Base-by-base conservation (phyloP, 202 grass and related monocot species). In the Eragrostis tef region DNA sequence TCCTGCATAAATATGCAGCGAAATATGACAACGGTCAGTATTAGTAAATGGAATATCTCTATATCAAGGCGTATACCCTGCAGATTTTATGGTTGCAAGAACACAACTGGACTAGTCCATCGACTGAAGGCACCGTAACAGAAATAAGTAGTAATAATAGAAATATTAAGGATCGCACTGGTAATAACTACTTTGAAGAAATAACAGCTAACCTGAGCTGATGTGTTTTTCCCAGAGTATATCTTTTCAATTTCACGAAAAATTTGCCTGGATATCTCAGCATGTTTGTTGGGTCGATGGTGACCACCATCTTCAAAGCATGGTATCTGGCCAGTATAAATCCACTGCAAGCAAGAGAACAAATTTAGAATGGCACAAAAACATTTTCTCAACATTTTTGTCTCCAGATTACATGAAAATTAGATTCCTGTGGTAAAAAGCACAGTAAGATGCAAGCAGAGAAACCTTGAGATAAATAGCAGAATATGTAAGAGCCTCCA, bases 281-380 rank as follows among this genome's bases (percentile, higher is more conserved):
- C 92, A 89, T 93, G 94, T 80, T 91, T 92, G 54, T 94, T 98
- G 57, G 94, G 94, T 46, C 92, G 88, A 73, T 85, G 87, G 70
- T 98, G 94, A 64, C 92, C 92, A 69, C 94, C 94, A 74, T 86
- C 94, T 86, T 98, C 94, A 77, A 89, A 93, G 88, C 94, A 98
- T 3, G 86, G 78, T 84, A 98, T 91, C 70, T 98, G 92, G 63
- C 94, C 94, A 22, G 88, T 98, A 79, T 98, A 94, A 62, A 98
- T 98, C 94, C 94, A 98, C 88, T 95, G 70, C 67, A 58, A 62
- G 19, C 52, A 64, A 87, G 6, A 73, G 42, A 81, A 36, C 34
- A 71, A 43, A 24, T 66, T 67, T 19, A 52, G 39, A 17, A 49
- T 75, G 39, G 26, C 70, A 78, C 1, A 1, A 56, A 70, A 82